Conservation (phyloP, 2,329 filamentous ascomycete species). For the Trichoderma cornu-damae region DNA sequence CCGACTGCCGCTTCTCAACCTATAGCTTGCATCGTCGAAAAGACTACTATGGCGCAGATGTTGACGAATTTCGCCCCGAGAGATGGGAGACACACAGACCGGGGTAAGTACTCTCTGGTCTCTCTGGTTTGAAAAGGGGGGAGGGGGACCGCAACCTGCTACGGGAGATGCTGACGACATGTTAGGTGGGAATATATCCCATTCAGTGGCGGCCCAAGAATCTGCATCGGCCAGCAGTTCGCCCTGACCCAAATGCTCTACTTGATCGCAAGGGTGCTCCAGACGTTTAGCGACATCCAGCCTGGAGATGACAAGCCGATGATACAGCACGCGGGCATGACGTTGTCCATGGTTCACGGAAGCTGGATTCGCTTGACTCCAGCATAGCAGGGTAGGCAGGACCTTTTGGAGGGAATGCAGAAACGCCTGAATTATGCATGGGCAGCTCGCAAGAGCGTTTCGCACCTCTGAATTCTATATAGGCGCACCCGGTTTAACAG, state of each 20-base stretch:
- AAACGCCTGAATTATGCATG: too few species aligned
- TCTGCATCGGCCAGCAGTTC: conserved; percentile 43
- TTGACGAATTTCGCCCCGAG: conserved; percentile 41
- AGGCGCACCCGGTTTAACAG: too few species aligned
- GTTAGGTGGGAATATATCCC: conserved; percentile 39
- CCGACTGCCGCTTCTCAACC: conserved; percentile 34
- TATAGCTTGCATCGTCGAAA: conserved; percentile 37
- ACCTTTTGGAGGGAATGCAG: too few species aligned
- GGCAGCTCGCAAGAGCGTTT: too few species aligned
- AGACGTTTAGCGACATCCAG: conserved; percentile 31
- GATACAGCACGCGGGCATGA: conserved; percentile 25
- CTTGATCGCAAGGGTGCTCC: conserved; percentile 33
- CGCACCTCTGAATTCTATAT: too few species aligned
- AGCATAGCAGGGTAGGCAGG: too few species aligned
- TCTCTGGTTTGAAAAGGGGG: too few species aligned
- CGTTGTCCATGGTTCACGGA: conserved; percentile 25
- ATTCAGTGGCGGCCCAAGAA: conserved; percentile 42
- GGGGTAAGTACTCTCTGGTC: conserved; percentile 26
- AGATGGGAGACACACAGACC: conserved; percentile 38
- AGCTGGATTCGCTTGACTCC: conserved; percentile 27
- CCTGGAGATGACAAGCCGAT: conserved; percentile 27
- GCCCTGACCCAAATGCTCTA: conserved; percentile 38
- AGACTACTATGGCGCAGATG: conserved; percentile 40
- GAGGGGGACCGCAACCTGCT: neutral
- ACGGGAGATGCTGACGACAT: neutral